Evolutionary conservation across 345 rosid genomes (phyloP), one percentile per base, ranked within the genome.

Genomic region (Populus nigra): DNA sequence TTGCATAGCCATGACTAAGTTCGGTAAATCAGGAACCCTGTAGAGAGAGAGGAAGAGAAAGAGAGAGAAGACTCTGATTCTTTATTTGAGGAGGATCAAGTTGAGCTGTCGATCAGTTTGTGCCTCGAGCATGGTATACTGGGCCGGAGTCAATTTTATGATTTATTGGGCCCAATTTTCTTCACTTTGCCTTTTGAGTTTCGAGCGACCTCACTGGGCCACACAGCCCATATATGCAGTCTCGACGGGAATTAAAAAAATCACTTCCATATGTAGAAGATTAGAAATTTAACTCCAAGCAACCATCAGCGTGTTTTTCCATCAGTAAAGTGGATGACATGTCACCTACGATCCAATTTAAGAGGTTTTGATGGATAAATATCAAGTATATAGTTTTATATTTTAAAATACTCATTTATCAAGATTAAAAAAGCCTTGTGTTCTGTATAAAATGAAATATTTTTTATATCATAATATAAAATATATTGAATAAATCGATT

Each of bases 1-100:
- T 83, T 93, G 98, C 93, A 92, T 74, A 73, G 97, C 91, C 98
- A 95, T 95, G 80, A 73, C 78, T 33, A 23, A 20, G 67, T 68
- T 65, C 15, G 33, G 47, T 77, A 12, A 43, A 31, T 12, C 49
- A 47, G 29, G 63, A 76, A 57, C 61, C 69, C 79, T 69, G 55
- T 27, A 38, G 16, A 12, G 71, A 68, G 71, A 39, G 55, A 67
- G 12, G n/a, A 13, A 13, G 17, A 45, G 50, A 13, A 12, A 45
- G 17, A 45, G 50, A 45, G 50, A 13, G 50, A 47, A 15, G 45
- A 41, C 45, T 47, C 45, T 47, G 50, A 47, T 12, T 59, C 1
- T 59, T 23, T n/a, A 10, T 57, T n/a, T n/a, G n/a, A 20, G 59
- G 63, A n/a, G 63, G 25, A 57, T 57, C 29, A 9, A 15, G 27